Conservation (phyloP, 2,329 filamentous ascomycete genomes). For the Colletotrichum endophyticum region DNA sequence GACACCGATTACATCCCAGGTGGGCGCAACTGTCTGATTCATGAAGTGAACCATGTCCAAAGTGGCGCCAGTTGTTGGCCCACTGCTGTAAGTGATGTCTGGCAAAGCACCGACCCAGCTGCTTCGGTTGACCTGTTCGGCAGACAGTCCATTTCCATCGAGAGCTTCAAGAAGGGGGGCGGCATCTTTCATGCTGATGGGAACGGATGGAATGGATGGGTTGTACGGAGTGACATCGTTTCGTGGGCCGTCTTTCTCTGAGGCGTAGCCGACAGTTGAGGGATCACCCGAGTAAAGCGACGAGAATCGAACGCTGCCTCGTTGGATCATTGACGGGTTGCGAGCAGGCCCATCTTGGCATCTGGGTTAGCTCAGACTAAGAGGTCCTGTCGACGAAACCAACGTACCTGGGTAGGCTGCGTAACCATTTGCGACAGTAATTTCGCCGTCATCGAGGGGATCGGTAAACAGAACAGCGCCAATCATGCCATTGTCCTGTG, state of each 20-base stretch:
- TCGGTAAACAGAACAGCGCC: slow-evolving; percentile 4
- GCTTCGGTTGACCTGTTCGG: neutral
- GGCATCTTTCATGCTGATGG: slow-evolving; percentile 10
- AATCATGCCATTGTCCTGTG: slow-evolving; percentile 12
- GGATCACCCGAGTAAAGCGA: slow-evolving; percentile 7
- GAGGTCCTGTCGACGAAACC: accelerated
- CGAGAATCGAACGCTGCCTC: slow-evolving; percentile 11
- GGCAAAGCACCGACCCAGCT: slow-evolving; percentile 4
- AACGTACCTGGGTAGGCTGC: neutral
- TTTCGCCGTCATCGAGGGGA: slow-evolving; percentile 4
- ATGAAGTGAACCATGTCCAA: slow-evolving; percentile 11
- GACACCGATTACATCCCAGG: slow-evolving; percentile 41
- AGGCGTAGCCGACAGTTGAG: neutral
- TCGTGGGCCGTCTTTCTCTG: slow-evolving; percentile 1
- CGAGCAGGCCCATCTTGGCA: neutral
- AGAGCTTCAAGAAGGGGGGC: neutral
- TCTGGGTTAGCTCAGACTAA: neutral
- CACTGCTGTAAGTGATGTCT: slow-evolving; percentile 12
- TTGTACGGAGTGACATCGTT: slow-evolving; percentile 9
- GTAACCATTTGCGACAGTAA: slow-evolving; percentile 8
- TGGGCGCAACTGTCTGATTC: neutral
- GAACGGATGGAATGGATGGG: neutral
- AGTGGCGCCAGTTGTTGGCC: neutral
- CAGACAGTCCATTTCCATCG: neutral
- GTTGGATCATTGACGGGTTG: slow-evolving; percentile 11